phyloP scores from a whole-genome alignment of 192 early-diverging fungal species.

The Coemansia sp. region DNA sequence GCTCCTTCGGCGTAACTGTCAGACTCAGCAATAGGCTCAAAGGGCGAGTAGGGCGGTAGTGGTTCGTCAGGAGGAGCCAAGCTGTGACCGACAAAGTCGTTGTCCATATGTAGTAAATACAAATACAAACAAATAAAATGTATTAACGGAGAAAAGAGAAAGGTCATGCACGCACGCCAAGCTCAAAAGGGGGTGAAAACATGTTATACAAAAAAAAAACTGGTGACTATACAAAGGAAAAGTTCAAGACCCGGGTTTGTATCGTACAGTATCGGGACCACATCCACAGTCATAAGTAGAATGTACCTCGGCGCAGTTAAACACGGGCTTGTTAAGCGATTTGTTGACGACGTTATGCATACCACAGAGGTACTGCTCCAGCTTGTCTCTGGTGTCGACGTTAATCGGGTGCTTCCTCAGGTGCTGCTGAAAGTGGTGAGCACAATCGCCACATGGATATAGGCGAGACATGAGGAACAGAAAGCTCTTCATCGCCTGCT shows the following conservation, averaged over 20 bases:
- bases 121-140: neutral
- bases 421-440: slow-evolving; percentile 80
- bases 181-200: neutral
- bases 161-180: neutral
- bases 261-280: slow-evolving; percentile 47
- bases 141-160: neutral
- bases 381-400: slow-evolving; percentile 65
- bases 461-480: slow-evolving; percentile 80
- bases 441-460: slow-evolving; percentile 98
- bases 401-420: slow-evolving; percentile 78
- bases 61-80: neutral
- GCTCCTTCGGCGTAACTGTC: neutral
- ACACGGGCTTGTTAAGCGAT: slow-evolving; percentile 73
- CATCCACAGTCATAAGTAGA: slow-evolving; percentile 90
- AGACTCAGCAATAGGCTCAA: slow-evolving; percentile 1
- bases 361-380: slow-evolving; percentile 85
- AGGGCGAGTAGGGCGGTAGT: slow-evolving; percentile 26
- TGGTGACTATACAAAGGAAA: neutral
- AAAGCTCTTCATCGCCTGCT: slow-evolving; percentile 74
- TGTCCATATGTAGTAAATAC: neutral
- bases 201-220: neutral
- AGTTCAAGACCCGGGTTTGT: slow-evolving; percentile 22
- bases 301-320: slow-evolving; percentile 77
- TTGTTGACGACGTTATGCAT: slow-evolving; percentile 94
- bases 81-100: neutral